A percentile compares a stretch with the other conserved stretches of the same genome.
phyloP scores from a whole-genome alignment of 148 eudicot species.

The Persicaria maculosa region DNA sequence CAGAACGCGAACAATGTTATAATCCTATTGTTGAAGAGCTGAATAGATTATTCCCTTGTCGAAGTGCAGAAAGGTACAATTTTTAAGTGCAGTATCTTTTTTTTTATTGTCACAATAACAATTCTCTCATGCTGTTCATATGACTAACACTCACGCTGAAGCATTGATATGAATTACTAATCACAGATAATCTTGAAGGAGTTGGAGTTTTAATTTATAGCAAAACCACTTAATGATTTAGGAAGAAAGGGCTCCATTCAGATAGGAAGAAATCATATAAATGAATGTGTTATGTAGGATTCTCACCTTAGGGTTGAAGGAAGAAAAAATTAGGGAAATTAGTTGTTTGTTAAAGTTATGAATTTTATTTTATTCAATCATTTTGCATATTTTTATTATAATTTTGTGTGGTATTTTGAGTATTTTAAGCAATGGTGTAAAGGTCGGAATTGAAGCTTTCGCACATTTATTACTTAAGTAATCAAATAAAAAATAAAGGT shows the following conservation, averaged over 20 bases:
- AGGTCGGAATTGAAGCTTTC: no score
- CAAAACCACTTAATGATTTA: background rate
- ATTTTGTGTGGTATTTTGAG: no score
- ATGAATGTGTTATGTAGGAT: no score
- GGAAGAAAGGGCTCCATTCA: background rate
- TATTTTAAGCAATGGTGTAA: no score
- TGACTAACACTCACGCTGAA: background rate
- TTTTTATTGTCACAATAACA: background rate
- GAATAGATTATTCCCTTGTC: conserved; percentile 50
- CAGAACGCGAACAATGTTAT: conserved; percentile 90
- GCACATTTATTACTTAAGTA: no score
- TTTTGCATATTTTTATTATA: no score
- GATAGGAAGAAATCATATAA: background rate
- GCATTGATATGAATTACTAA: background rate
- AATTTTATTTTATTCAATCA: no score
- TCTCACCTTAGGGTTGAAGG: no score
- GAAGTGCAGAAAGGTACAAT: conserved; percentile 53
- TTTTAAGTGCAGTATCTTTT: background rate
- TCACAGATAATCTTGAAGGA: background rate
- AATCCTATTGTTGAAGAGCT: conserved; percentile 91
- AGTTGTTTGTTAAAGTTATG: no score
- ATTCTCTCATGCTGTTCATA: background rate
- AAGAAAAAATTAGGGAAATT: no score
- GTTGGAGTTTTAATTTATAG: background rate
- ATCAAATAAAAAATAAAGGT: no score